Percentiles rank a stretch among this genome's conserved stretches.
Evolutionary conservation across 2,329 filamentous ascomycete genomes (phyloP).

Genomic region (Alternaria arborescens): DNA sequence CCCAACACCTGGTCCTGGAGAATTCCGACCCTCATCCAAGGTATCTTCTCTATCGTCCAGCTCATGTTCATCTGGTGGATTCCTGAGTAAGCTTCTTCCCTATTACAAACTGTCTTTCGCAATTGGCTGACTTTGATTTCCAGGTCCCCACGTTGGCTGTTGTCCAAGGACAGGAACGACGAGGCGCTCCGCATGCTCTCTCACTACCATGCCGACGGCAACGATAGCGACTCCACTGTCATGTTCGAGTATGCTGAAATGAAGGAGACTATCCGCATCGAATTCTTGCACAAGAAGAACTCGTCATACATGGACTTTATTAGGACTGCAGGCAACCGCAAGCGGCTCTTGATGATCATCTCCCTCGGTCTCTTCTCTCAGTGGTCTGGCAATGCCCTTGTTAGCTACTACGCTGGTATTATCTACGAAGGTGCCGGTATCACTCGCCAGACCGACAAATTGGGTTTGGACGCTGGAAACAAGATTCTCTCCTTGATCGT

Average conservation of each 20-base stretch:
- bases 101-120: background rate
- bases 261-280: slow-evolving; percentile 67
- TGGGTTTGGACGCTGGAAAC: slow-evolving; percentile 62
- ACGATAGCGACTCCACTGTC: slow-evolving; percentile 66
- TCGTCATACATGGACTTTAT: slow-evolving; percentile 69
- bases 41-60: slow-evolving; percentile 63
- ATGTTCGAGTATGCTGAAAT: slow-evolving; percentile 74
- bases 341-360: slow-evolving; percentile 68
- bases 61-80: slow-evolving; percentile 68
- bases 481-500: slow-evolving; percentile 68
- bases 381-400: slow-evolving; percentile 73
- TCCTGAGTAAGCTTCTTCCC: slow-evolving; percentile 57
- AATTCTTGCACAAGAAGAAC: slow-evolving; percentile 59
- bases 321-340: slow-evolving; percentile 69
- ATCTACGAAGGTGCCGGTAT: slow-evolving; percentile 71
- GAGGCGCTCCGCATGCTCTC: slow-evolving; percentile 69
- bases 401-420: slow-evolving; percentile 71
- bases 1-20: slow-evolving; percentile 60
- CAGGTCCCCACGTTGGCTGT: slow-evolving; percentile 62
- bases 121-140: background rate
- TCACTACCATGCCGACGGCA: slow-evolving; percentile 70
- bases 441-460: slow-evolving; percentile 50
- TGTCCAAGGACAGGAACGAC: slow-evolving; percentile 69
- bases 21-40: slow-evolving; percentile 63
- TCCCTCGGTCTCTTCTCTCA: slow-evolving; percentile 73